Conservation (phyloP, 2,329 filamentous ascomycete species). For the Cladophialophora bantiana region DNA sequence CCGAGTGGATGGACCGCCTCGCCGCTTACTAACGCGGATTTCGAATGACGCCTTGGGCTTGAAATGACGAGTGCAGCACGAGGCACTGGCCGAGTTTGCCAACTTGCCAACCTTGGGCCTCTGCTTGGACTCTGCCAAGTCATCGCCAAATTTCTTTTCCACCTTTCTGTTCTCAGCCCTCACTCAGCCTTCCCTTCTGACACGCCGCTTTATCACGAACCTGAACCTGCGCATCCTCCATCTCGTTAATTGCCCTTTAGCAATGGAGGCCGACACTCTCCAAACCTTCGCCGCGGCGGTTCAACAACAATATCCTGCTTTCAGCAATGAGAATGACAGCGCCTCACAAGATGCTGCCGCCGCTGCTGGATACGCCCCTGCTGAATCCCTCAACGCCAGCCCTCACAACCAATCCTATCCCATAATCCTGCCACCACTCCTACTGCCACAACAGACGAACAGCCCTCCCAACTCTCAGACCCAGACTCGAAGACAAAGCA, state of each 20-base stretch:
- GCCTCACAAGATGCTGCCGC: slow-evolving; percentile 23
- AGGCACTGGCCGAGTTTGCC: no score
- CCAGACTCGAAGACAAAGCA: slow-evolving; percentile 24
- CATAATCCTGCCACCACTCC: slow-evolving; percentile 9
- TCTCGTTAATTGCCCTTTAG: neutral
- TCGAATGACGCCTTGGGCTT: neutral
- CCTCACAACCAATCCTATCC: slow-evolving; percentile 23
- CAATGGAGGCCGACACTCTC: slow-evolving; percentile 29
- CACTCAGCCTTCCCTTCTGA: neutral
- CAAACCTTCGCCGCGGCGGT: slow-evolving; percentile 29
- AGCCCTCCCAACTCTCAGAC: slow-evolving; percentile 15
- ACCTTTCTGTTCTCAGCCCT: slow-evolving; percentile 3
- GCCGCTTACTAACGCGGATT: neutral
- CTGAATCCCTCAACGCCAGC: slow-evolving; percentile 29
- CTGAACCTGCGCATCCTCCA: slow-evolving; percentile 9
- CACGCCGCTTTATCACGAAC: slow-evolving; percentile 9
- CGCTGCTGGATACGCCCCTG: slow-evolving; percentile 29
- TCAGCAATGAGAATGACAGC: slow-evolving; percentile 15
- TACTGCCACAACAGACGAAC: slow-evolving; percentile 4
- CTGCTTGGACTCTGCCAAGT: neutral
- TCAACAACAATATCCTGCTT: slow-evolving; percentile 30
- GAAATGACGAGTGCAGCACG: neutral
- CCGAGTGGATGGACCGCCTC: neutral
- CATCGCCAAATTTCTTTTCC: slow-evolving; percentile 7
- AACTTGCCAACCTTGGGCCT: neutral